Evolutionary conservation across 2,329 filamentous ascomycete species (phyloP).

Genomic region (Ophiostoma piceae): DNA sequence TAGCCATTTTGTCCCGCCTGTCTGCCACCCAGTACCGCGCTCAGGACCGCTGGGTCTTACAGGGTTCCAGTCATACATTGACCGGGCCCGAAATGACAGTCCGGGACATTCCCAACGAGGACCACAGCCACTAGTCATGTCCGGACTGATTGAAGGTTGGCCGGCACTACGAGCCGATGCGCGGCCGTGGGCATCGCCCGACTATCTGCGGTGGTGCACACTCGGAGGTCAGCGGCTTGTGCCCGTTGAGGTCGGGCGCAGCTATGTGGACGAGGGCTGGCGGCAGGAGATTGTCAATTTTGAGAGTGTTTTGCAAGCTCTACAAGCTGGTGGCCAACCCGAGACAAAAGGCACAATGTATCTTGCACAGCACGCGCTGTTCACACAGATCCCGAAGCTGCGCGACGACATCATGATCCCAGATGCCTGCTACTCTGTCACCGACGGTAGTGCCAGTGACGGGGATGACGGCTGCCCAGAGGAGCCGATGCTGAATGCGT

Average conservation of each 20-base stretch:
- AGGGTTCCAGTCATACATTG: conserved; percentile 58
- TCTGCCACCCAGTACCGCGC: conserved; percentile 40
- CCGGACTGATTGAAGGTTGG: conserved; percentile 62
- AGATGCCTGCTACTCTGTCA: conserved; percentile 77
- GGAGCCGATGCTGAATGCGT: conserved; percentile 46
- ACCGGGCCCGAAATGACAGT: conserved; percentile 28
- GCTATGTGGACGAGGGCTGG: conserved; percentile 83
- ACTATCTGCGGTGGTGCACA: conserved; percentile 69
- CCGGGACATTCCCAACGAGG: conserved; percentile 32
- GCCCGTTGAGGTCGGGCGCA: conserved; percentile 78
- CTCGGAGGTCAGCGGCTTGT: conserved; percentile 73
- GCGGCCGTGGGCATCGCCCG: conserved; percentile 64
- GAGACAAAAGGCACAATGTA: conserved; percentile 57
- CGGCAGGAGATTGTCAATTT: conserved; percentile 76
- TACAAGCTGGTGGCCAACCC: background rate
- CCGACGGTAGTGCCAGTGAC: conserved; percentile 36
- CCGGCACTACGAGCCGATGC: conserved; percentile 56
- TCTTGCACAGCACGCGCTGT: conserved; percentile 85
- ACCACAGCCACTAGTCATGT: conserved; percentile 64
- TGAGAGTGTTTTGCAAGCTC: conserved; percentile 56
- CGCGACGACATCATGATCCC: conserved; percentile 71
- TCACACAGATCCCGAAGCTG: conserved; percentile 73
- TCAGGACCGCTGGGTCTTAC: conserved; percentile 48
- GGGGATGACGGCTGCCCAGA: background rate
- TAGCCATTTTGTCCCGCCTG: conserved; percentile 38